phyloP scores from a whole-genome alignment of 1,284 basidiomycete genomes.

The Ustilago xerochloae region DNA sequence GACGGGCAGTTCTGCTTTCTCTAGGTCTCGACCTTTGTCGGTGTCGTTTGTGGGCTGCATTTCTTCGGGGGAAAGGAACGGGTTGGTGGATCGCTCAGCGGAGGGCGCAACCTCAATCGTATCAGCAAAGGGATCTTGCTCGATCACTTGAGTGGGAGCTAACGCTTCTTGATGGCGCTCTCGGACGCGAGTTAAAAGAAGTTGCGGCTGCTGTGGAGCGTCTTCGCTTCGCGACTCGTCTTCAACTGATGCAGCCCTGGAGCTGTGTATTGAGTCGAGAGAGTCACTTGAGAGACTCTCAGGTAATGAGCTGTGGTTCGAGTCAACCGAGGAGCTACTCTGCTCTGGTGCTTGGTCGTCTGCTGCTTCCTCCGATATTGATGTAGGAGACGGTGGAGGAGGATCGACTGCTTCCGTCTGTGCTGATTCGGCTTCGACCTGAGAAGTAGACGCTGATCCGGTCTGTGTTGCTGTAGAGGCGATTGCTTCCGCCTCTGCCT shows the following conservation, averaged over 20 bases:
- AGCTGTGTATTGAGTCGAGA: background rate
- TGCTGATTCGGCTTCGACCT: background rate
- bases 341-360: background rate
- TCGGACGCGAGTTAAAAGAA: background rate
- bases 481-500: background rate
- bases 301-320: slow-evolving; percentile 1
- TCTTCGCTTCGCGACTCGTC: background rate
- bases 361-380: background rate
- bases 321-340: background rate
- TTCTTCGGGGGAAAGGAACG: slow-evolving; percentile 6
- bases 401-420: background rate
- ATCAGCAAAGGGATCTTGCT: slow-evolving; percentile 13
- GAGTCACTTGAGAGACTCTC: slow-evolving; percentile 3
- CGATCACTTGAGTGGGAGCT: slow-evolving; percentile 3
- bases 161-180: background rate
- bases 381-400: background rate
- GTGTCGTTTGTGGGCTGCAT: background rate
- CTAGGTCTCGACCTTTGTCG: slow-evolving; percentile 16
- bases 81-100: background rate
- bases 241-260: background rate
- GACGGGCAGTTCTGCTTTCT: slow-evolving; percentile 1
- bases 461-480: background rate
- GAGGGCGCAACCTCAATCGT: background rate
- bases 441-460: background rate
- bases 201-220: slow-evolving; percentile 1